Base-by-base conservation (phyloP, 495 filamentous ascomycete species). In the Staphylotrichum tortipilum region DNA sequence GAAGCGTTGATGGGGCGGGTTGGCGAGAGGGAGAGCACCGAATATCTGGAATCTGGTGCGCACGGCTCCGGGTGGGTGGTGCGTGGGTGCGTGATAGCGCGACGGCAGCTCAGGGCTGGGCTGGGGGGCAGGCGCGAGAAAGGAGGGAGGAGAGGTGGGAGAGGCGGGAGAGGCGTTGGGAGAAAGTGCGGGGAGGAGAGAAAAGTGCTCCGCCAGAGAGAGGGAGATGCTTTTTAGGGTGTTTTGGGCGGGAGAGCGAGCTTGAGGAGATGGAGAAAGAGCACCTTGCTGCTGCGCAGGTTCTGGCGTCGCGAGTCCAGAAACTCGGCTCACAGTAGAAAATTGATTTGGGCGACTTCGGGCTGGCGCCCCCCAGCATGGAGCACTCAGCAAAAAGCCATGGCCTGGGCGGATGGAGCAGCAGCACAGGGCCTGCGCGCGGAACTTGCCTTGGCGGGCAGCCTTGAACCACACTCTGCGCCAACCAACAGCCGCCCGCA, bases 291-390 rank as follows among this genome's bases (percentile, higher is more conserved):
- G 41, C 23, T 42, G 46, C 19, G 52, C 41, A 36, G 44, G 22
- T 48, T 53, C 22, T 44, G 43, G 49, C 18, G 38, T 58, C 55
- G 55, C 51, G 44, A n/a, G n/a, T n/a, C n/a, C n/a, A n/a, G n/a
- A 58, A 47, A 35, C 42, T 52, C 31, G 44, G 42, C 19, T 40
- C 42, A 17, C 21, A 51, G 44, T 39, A 46, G 47, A 58, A 58
- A 58, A 51, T 50, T 50, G 47, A 31, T 50, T 53, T 53, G 55
- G 55, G 46, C 48, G 33, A 47, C 37, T 47, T 53, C 47, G 47
- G 50, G 55, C 51, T 19, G 37, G 37, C 26, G 10, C 6, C 42
- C 42, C 55, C 43, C 55, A 35, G 29, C 21, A 35, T 7, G 15
- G 35, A 17, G 15, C 19, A 14, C n/a, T n/a, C n/a, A n/a, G n/a